Evolutionary conservation across 2,329 filamentous ascomycete species (phyloP).

Genomic region (Fusarium paranaense): DNA sequence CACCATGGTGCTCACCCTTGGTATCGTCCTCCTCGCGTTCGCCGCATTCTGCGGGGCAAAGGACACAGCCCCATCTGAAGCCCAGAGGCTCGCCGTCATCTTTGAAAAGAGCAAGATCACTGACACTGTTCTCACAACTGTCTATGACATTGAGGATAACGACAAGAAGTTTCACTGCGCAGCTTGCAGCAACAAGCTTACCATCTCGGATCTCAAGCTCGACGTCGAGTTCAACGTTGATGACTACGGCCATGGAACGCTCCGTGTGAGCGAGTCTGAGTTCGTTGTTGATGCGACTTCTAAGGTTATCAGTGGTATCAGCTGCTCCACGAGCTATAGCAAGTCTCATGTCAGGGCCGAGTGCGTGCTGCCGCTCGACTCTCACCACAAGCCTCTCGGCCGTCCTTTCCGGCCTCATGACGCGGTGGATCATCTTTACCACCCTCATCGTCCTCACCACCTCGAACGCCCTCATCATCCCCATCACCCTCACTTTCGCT

Average conservation of each 20-base stretch:
- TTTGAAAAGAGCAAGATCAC: background rate
- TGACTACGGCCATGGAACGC: background rate
- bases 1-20: background rate
- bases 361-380: background rate
- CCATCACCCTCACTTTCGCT: background rate
- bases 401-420: background rate
- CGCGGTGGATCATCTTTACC: background rate
- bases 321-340: background rate
- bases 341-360: background rate
- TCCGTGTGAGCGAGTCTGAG: background rate
- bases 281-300: background rate
- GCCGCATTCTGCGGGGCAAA: background rate
- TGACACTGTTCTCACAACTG: background rate
- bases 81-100: background rate
- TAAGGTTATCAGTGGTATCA: background rate
- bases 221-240: background rate
- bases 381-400: background rate
- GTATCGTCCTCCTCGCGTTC: background rate
- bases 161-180: background rate
- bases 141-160: background rate
- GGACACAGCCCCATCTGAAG: background rate
- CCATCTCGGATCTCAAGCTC: background rate
- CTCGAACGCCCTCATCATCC: background rate
- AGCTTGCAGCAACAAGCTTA: background rate
- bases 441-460: background rate